A percentile compares a stretch with the other conserved stretches of the same genome.
Evolutionary conservation across 164 flowering plant genomes (phyloP).

Genomic region (Pachysandra terminalis): DNA sequence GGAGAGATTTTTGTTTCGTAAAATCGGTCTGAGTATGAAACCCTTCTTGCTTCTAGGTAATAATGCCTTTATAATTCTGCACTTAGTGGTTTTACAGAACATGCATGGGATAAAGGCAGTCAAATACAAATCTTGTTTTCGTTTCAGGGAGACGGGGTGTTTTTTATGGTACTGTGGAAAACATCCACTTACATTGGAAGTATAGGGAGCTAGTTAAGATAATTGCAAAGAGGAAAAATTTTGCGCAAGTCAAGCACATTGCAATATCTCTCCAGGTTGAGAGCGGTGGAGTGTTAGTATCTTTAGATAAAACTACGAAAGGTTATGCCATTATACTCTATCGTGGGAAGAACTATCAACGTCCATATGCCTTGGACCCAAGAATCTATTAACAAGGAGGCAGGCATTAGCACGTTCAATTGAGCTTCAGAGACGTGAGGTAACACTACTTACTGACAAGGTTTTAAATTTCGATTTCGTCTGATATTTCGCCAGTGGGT

Average conservation of each 20-base stretch:
- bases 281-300: conserved; percentile 86
- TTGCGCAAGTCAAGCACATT: conserved; percentile 71
- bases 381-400: conserved; percentile 60
- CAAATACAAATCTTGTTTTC: conserved; percentile 5
- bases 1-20: conserved; percentile 81
- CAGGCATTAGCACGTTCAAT: conserved; percentile 78
- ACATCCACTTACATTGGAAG: conserved; percentile 96
- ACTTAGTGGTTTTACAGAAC: neutral
- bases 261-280: conserved; percentile 90
- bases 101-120: neutral
- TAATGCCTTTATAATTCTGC: neutral
- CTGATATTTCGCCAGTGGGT: no score
- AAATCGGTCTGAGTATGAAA: conserved; percentile 89
- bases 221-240: conserved; percentile 53
- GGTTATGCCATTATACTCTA: conserved; percentile 78
- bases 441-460: conserved; percentile 22
- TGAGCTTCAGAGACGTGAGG: conserved; percentile 91
- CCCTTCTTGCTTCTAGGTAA: conserved; percentile 83
- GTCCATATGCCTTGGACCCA: conserved; percentile 56
- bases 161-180: conserved; percentile 83
- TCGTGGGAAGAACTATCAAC: conserved; percentile 86
- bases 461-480: no score
- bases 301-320: conserved; percentile 74
- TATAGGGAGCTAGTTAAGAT: conserved; percentile 83
- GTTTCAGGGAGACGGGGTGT: conserved; percentile 71